Evolutionary conservation across 805 yeast genomes (phyloP).

Genomic region (Nakazawaea peltata): DNA sequence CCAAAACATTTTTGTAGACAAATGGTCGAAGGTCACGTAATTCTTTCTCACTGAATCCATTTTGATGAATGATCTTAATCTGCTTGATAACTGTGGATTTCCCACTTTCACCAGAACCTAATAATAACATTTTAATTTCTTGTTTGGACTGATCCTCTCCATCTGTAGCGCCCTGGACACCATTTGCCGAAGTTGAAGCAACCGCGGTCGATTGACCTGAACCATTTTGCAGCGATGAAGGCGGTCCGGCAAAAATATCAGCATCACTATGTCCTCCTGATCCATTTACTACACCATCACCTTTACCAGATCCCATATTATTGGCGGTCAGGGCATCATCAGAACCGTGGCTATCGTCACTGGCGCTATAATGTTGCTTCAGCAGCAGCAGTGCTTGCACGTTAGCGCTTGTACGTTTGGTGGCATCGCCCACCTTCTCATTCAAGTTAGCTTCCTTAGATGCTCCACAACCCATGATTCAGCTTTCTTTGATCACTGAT

Average conservation of each 20-base stretch:
- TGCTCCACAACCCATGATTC: conserved; percentile 10
- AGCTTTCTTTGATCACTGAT: too few species aligned
- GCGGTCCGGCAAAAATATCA: too few species aligned
- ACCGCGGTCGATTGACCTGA: too few species aligned
- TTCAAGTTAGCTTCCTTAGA: conserved; percentile 8
- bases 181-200: background rate
- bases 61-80: conserved; percentile 69
- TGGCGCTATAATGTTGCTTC: background rate
- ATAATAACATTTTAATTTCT: conserved; percentile 64
- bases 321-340: too few species aligned
- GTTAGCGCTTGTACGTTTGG: conserved; percentile 6
- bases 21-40: conserved; percentile 67
- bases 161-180: too few species aligned
- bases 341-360: background rate
- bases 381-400: background rate
- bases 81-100: conserved; percentile 77
- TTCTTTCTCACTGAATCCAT: conserved; percentile 67
- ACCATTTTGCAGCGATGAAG: too few species aligned
- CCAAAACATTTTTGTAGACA: conserved; percentile 69
- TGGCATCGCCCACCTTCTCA: background rate
- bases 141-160: conserved; percentile 17
- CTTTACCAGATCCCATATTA: too few species aligned
- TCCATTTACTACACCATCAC: too few species aligned
- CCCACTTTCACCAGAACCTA: conserved; percentile 87
- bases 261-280: too few species aligned